Evolutionary conservation across 1,139 yeast genomes (phyloP), one percentile per base, ranked within the genome.

Genomic region (Saccharomyces hybrid): DNA sequence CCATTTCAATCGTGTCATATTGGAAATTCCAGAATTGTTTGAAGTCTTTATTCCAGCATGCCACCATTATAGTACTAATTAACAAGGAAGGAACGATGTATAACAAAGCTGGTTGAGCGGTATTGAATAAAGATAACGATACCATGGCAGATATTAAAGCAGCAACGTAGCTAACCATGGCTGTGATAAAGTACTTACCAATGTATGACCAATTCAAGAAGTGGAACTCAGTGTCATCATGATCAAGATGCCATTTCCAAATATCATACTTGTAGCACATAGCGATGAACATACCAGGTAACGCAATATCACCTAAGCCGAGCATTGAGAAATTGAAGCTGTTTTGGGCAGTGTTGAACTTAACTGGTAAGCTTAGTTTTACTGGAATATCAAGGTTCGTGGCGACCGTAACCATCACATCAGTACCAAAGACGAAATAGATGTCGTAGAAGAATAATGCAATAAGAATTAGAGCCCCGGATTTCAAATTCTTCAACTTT

Each of bases 71-170:
- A 1, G 74, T 71, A 1, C 78, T 70, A 0, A 72, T 29, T 0
- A 80, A 55, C 51, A 83, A 57, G 3, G 75, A 65, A 3, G 91
- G 90, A 5, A 83, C 82, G 44, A 84, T 69, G 63, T 83, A 84
- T 26, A 84, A 67, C 56, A 85, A 70, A 0, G 90, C 90, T 0
- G 90, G 90, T 67, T 84, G 90, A 1, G 84, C 88, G 4, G 65
- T 67, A 3, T 75, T 63, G 58, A 62, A 79, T 1, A 64, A 53
- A 49, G 71, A 70, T 56, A 78, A 67, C 1, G 75, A 78, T 2
- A 62, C 61, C 52, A 77, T 71, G 1, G 88, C 80, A 1, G 68
- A 53, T 0, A 69, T 42, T 50, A 84, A 66, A 0, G 83, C 84
- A 3, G 73, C 8, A 0, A 71, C 56, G 63, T 83, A 85, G 6